These are phyloP conservation scores for Suillus ampliporus DNA, from an alignment of 768 basidiomycete species.

Conservation along the genomic window DNA sequence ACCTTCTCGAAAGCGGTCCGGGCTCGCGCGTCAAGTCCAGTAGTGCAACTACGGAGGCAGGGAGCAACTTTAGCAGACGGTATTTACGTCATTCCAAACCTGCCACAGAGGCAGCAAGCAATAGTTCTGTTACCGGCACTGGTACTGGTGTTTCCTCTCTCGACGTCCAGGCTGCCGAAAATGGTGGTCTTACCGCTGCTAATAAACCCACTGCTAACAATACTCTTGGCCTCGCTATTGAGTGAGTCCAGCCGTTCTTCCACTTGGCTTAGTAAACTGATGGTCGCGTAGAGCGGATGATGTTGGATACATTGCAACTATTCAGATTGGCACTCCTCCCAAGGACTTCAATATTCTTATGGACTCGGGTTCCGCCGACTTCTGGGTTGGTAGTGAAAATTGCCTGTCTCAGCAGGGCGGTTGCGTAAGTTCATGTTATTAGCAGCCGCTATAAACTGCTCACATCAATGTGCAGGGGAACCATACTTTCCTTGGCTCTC, in stretches of 20 bases:
- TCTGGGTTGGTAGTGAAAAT: constrained; percentile 65
- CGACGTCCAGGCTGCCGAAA: constrained; percentile 41
- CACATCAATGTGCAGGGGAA: constrained; percentile 51
- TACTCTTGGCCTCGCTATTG: constrained; percentile 73
- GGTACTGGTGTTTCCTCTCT: constrained; percentile 39
- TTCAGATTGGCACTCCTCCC: constrained; percentile 73
- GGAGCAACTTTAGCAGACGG: constrained; percentile 17
- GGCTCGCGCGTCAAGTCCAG: background rate
- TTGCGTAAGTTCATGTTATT: constrained; percentile 42
- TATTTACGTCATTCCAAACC: constrained; percentile 15
- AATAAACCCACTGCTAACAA: constrained; percentile 48
- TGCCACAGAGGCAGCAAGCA: constrained; percentile 8
- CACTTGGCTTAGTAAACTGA: constrained; percentile 7
- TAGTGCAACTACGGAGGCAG: background rate
- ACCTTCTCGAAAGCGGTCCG: constrained; percentile 38
- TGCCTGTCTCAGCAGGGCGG: constrained; percentile 50
- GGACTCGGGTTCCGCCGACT: constrained; percentile 74
- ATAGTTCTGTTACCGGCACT: constrained; percentile 23
- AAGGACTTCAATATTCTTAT: constrained; percentile 61
- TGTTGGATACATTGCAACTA: constrained; percentile 59
- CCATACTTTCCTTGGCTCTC: constrained; percentile 68
- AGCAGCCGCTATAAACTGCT: constrained; percentile 9
- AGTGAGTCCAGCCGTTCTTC: constrained; percentile 46
- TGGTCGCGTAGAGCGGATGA: constrained; percentile 48
- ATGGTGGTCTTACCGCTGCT: constrained; percentile 48